Percentiles rank a stretch among this genome's conserved stretches.
Conservation (phyloP, 2,329 filamentous ascomycete genomes). For the Westerdykella aurantiaca region DNA sequence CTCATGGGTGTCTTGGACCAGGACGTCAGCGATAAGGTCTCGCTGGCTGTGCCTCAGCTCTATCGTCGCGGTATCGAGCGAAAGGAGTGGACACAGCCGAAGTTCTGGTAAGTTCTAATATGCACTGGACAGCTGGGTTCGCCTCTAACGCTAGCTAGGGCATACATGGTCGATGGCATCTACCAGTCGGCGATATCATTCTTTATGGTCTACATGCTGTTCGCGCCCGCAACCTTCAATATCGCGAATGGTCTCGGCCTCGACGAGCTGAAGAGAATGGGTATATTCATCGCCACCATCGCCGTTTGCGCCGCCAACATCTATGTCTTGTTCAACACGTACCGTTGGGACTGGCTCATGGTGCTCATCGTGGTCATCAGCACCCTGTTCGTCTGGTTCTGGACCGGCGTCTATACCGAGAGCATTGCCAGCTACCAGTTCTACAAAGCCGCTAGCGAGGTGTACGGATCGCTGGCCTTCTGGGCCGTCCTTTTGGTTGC, state of each 20-base stretch:
- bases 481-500: constrained; percentile 80
- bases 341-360: constrained; percentile 97
- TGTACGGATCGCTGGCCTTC: constrained; percentile 76
- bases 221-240: constrained; percentile 62
- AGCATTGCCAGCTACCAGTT: constrained; percentile 57
- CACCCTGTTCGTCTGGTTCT: constrained; percentile 84
- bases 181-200: constrained; percentile 94
- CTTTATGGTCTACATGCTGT: constrained; percentile 84
- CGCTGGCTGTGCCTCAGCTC: constrained; percentile 87
- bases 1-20: constrained; percentile 96
- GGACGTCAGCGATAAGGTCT: constrained; percentile 91
- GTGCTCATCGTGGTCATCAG: constrained; percentile 75
- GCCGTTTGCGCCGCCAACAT: constrained; percentile 84
- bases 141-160: constrained; percentile 28
- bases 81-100: constrained; percentile 89
- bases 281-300: constrained; percentile 78
- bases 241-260: constrained; percentile 69
- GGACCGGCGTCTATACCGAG: constrained; percentile 82
- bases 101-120: constrained; percentile 73
- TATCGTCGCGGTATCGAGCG: constrained; percentile 95
- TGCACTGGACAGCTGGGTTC: not conserved
- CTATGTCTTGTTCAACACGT: constrained; percentile 94
- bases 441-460: constrained; percentile 70
- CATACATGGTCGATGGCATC: constrained; percentile 90
- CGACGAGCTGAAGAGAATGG: constrained; percentile 75